Conservation (phyloP, 768 basidiomycete genomes). For the Trametes meyenii region DNA sequence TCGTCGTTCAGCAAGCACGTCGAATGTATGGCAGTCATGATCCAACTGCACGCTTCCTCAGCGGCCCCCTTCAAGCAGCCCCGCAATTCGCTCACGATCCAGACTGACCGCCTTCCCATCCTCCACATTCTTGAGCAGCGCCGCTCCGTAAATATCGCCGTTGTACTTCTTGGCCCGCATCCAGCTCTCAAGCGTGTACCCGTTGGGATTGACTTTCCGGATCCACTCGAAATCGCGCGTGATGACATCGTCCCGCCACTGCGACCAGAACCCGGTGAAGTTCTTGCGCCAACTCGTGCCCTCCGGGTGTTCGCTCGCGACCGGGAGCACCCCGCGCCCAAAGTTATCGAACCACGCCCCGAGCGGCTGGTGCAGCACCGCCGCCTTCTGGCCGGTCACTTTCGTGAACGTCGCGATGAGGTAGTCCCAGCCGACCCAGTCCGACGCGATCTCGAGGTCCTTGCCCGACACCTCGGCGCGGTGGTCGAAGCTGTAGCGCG, state of each 20-base stretch:
- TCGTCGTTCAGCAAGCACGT: too few species aligned
- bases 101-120: background rate
- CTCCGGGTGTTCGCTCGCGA: slow-evolving; percentile 23
- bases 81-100: background rate
- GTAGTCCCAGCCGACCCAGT: slow-evolving; percentile 30
- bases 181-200: slow-evolving; percentile 43
- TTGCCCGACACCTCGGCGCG: slow-evolving; percentile 26
- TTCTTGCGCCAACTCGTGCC: slow-evolving; percentile 38
- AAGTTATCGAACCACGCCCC: slow-evolving; percentile 27
- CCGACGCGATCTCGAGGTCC: slow-evolving; percentile 33
- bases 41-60: too few species aligned
- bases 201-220: slow-evolving; percentile 39
- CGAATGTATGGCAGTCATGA: too few species aligned
- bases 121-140: background rate
- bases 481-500: slow-evolving; percentile 36
- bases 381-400: slow-evolving; percentile 34
- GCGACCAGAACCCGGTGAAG: slow-evolving; percentile 45
- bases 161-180: slow-evolving; percentile 28
- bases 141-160: background rate
- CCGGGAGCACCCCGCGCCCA: slow-evolving; percentile 24
- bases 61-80: background rate
- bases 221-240: slow-evolving; percentile 48
- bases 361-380: slow-evolving; percentile 20
- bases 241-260: slow-evolving; percentile 46
- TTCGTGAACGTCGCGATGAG: slow-evolving; percentile 33